phyloP scores from a whole-genome alignment of 257 asterid species.

The Agastache rugosa region DNA sequence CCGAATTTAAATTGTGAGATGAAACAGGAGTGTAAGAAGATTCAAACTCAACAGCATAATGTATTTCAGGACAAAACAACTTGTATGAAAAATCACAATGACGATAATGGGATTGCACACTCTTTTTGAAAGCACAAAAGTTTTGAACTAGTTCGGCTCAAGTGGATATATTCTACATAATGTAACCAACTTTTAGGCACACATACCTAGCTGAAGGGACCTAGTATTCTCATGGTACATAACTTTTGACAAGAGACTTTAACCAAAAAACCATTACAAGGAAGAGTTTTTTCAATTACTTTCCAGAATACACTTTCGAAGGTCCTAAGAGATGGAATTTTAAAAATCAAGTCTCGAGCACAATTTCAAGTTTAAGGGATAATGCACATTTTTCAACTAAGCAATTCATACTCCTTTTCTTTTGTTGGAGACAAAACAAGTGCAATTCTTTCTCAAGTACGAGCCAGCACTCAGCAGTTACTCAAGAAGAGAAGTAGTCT shows the following conservation, averaged over 20 bases:
- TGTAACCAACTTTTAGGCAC: constrained; percentile 8
- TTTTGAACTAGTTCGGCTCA: not conserved
- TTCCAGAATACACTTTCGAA: not conserved
- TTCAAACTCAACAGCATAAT: not conserved
- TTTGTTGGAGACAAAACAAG: not conserved
- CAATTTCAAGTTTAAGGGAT: constrained; percentile 6
- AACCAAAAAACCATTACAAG: not conserved
- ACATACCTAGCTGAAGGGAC: not conserved
- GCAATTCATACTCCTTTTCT: not conserved
- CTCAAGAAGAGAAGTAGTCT: no score
- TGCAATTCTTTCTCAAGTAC: not conserved
- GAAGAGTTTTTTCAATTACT: not conserved
- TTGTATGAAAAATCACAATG: not conserved
- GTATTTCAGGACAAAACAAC: not conserved
- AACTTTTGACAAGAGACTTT: not conserved
- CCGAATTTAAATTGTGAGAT: constrained; percentile 1
- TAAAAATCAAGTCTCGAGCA: not conserved
- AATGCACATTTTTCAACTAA: not conserved
- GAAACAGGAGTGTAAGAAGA: constrained; percentile 2
- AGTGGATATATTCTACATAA: not conserved
- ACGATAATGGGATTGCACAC: not conserved
- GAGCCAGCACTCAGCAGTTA: no score
- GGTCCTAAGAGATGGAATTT: not conserved
- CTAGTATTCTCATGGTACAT: not conserved
- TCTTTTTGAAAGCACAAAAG: constrained; percentile 3